A percentile compares a stretch with the other conserved stretches of the same genome.
These are phyloP conservation scores for Tetrapisispora namnaoensis DNA, from an alignment of 805 yeast genomes.

Conservation along the genomic window DNA sequence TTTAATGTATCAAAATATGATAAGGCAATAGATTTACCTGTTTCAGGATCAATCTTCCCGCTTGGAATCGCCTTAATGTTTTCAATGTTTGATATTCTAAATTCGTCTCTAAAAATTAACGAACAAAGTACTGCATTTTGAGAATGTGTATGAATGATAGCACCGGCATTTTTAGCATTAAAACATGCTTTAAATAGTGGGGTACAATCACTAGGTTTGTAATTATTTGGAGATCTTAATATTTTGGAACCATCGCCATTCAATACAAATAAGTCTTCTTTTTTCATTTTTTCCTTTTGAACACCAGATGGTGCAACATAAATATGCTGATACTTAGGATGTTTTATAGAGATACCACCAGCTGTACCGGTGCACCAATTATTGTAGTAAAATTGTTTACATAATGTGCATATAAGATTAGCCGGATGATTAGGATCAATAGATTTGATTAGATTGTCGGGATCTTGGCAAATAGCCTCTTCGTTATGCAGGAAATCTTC, in stretches of 20 bases:
- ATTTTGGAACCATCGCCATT: slow-evolving; percentile 39
- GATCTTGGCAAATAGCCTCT: background rate
- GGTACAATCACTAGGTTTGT: slow-evolving; percentile 90
- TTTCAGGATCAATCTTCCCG: slow-evolving; percentile 38
- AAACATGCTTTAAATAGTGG: slow-evolving; percentile 76
- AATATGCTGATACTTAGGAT: slow-evolving; percentile 38
- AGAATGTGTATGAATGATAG: slow-evolving; percentile 92
- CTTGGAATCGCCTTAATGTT: slow-evolving; percentile 88
- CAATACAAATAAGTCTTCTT: slow-evolving; percentile 73
- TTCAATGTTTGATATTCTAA: slow-evolving; percentile 71
- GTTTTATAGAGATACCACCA: slow-evolving; percentile 75
- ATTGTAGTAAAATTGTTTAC: slow-evolving; percentile 63
- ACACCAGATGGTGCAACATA: slow-evolving; percentile 94
- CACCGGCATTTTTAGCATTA: slow-evolving; percentile 64
- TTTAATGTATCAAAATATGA: slow-evolving; percentile 63
- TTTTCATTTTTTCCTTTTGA: slow-evolving; percentile 80
- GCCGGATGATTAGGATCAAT: slow-evolving; percentile 67
- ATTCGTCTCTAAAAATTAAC: slow-evolving; percentile 57
- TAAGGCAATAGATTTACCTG: slow-evolving; percentile 46
- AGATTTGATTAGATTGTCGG: slow-evolving; percentile 28
- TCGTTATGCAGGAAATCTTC: background rate
- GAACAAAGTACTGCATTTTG: slow-evolving; percentile 79
- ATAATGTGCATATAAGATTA: slow-evolving; percentile 70
- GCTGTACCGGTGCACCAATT: slow-evolving; percentile 96
- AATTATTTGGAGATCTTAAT: slow-evolving; percentile 49